phyloP scores from a whole-genome alignment of 1,284 basidiomycete genomes.

The Fomitopsis palustris region DNA sequence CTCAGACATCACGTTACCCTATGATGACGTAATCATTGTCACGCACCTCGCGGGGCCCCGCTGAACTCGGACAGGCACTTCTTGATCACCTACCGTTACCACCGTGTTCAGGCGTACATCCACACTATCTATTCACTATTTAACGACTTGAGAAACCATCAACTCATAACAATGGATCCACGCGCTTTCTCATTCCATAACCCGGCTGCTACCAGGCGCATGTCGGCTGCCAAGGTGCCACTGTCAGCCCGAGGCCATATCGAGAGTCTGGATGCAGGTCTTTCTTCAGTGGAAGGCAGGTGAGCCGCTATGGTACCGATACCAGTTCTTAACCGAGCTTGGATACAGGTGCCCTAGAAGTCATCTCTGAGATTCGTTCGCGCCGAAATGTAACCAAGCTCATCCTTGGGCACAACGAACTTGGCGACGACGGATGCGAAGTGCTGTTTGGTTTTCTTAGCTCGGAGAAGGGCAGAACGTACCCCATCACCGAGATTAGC shows the following conservation, averaged over 20 bases:
- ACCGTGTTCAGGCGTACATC: no score
- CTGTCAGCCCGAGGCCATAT: conserved; percentile 20
- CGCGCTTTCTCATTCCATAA: neutral
- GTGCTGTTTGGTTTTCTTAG: conserved; percentile 53
- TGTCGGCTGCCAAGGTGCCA: conserved; percentile 16
- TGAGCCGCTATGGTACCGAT: neutral
- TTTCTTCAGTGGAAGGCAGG: conserved; percentile 19
- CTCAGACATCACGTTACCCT: no score
- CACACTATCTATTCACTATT: conserved; percentile 3
- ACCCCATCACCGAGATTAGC: conserved; percentile 51
- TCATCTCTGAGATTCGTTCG: conserved; percentile 43
- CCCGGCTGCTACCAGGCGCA: neutral
- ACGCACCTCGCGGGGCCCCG: no score
- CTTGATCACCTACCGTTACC: no score
- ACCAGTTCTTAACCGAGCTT: neutral
- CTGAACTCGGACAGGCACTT: no score
- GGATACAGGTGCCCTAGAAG: conserved; percentile 42
- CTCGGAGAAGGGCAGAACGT: conserved; percentile 42
- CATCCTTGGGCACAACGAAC: conserved; percentile 52
- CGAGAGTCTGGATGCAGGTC: conserved; percentile 21
- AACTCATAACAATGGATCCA: neutral
- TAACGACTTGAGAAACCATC: neutral
- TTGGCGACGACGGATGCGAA: conserved; percentile 57
- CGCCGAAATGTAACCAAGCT: conserved; percentile 46
- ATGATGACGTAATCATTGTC: no score